phyloP scores from a whole-genome alignment of 306 rosid genomes.

The Vigna mungo region DNA sequence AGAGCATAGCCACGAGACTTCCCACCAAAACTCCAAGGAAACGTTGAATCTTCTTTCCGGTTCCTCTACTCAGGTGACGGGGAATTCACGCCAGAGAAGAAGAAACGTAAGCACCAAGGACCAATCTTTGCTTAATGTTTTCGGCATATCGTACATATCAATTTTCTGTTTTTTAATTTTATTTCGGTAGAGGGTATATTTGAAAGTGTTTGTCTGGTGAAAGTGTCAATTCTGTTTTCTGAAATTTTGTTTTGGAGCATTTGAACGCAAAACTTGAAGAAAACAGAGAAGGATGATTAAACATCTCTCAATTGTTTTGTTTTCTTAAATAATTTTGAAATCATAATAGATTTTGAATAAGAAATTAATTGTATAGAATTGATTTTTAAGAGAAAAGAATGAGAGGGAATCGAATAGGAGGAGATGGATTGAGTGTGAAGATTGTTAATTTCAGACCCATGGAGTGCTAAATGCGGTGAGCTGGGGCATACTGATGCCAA shows the following conservation, averaged over 20 bases:
- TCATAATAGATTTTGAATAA: neutral
- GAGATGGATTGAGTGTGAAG: neutral
- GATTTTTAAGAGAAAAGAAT: neutral
- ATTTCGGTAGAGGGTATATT: neutral
- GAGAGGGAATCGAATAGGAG: neutral
- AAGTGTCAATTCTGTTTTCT: neutral
- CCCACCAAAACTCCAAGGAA: constrained; percentile 51
- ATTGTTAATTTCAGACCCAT: constrained; percentile 60
- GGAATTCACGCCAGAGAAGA: constrained; percentile 42
- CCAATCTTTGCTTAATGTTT: neutral
- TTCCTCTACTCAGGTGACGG: constrained; percentile 38
- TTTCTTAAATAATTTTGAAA: neutral
- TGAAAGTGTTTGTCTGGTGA: neutral
- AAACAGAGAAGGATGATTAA: neutral
- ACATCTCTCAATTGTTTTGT: neutral
- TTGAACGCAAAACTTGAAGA: neutral
- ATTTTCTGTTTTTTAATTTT: neutral
- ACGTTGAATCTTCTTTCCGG: constrained; percentile 67
- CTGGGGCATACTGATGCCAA: constrained; percentile 85
- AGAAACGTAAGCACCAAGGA: constrained; percentile 64
- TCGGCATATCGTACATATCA: neutral
- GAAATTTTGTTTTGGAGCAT: neutral
- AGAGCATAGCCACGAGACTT: neutral
- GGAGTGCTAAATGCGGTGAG: constrained; percentile 78
- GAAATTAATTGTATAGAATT: neutral